These are phyloP conservation scores for Astrephomene gubernaculifera DNA, from an alignment of 139 green algal genomes.

Conservation along the genomic window DNA sequence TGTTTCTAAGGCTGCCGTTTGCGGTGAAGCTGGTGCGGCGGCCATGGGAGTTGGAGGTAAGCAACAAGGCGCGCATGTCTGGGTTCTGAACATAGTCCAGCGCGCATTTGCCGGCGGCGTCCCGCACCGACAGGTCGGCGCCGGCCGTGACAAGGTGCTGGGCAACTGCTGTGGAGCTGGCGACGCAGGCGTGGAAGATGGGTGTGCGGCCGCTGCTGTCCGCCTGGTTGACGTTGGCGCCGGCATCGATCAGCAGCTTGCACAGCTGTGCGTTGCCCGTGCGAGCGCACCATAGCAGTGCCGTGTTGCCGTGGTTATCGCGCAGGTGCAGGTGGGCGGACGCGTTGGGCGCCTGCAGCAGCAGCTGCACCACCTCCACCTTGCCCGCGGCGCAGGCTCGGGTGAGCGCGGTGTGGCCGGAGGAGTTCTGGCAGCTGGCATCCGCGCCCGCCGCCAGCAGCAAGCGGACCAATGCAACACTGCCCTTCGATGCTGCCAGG, in stretches of 20 bases:
- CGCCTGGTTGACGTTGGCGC: conserved; percentile 34
- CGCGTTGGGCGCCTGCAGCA: conserved; percentile 18
- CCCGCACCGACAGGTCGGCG: conserved; percentile 7
- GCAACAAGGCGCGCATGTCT: conserved; percentile 16
- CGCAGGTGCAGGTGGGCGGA: conserved; percentile 16
- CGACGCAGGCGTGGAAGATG: conserved; percentile 37
- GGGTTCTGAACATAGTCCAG: conserved; percentile 21
- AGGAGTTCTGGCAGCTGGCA: conserved; percentile 25
- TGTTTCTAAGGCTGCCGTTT: neutral
- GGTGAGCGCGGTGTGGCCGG: conserved; percentile 30
- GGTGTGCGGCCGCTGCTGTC: conserved; percentile 30
- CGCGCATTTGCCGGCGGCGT: conserved; percentile 14
- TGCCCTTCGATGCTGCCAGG: conserved; percentile 33
- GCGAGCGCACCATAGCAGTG: conserved; percentile 30
- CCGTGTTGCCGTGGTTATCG: conserved; percentile 36
- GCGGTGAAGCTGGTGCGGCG: conserved; percentile 14
- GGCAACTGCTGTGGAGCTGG: neutral
- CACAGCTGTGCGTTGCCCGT: conserved; percentile 35
- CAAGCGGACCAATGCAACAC: conserved; percentile 5
- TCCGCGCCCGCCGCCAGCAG: conserved; percentile 30
- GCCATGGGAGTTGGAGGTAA: neutral
- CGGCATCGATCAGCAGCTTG: conserved; percentile 25
- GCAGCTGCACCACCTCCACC: conserved; percentile 41
- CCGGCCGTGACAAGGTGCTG: conserved; percentile 8
- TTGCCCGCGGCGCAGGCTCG: conserved; percentile 38